phyloP scores from a whole-genome alignment of 345 rosid genomes.

The Pugionium dolabratum region DNA sequence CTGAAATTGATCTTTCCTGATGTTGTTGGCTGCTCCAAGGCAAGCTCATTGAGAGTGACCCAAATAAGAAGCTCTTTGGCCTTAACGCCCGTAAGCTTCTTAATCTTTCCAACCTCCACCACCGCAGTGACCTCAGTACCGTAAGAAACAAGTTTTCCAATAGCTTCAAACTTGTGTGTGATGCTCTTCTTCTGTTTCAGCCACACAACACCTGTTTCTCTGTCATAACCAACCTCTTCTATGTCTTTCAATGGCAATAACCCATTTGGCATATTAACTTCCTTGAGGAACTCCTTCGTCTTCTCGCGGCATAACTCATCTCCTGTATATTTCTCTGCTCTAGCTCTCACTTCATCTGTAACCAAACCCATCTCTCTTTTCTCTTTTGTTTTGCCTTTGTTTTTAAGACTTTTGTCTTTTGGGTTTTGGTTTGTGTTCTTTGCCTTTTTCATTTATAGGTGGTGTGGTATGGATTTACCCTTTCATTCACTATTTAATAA shows the following conservation, averaged over 20 bases:
- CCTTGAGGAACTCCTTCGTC: slow-evolving; percentile 57
- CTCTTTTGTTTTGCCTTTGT: background rate
- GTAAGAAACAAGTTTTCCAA: too few relatives aligned
- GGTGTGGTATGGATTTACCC: slow-evolving; percentile 20
- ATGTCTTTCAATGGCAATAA: slow-evolving; percentile 26
- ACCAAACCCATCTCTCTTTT: slow-evolving; percentile 54
- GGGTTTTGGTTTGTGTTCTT: background rate
- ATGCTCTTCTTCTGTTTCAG: slow-evolving; percentile 79
- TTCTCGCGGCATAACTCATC: slow-evolving; percentile 74
- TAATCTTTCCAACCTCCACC: too few relatives aligned
- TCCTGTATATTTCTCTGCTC: slow-evolving; percentile 61
- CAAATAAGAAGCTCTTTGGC: too few relatives aligned
- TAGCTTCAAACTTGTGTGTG: slow-evolving; percentile 31
- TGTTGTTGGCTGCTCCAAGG: too few relatives aligned
- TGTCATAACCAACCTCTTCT: too few relatives aligned
- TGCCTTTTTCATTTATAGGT: slow-evolving; percentile 26
- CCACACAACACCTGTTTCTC: slow-evolving; percentile 52
- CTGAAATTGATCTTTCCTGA: slow-evolving; percentile 47
- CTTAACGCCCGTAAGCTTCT: too few relatives aligned
- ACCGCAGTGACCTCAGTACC: too few relatives aligned
- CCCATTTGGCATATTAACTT: slow-evolving; percentile 69
- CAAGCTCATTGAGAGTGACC: too few relatives aligned
- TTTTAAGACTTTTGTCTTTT: slow-evolving; percentile 17
- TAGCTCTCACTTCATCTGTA: too few relatives aligned
- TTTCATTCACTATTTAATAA: background rate